Base-by-base conservation (phyloP, 2,329 filamentous ascomycete species). In the Fusarium sterilihyphosum region DNA sequence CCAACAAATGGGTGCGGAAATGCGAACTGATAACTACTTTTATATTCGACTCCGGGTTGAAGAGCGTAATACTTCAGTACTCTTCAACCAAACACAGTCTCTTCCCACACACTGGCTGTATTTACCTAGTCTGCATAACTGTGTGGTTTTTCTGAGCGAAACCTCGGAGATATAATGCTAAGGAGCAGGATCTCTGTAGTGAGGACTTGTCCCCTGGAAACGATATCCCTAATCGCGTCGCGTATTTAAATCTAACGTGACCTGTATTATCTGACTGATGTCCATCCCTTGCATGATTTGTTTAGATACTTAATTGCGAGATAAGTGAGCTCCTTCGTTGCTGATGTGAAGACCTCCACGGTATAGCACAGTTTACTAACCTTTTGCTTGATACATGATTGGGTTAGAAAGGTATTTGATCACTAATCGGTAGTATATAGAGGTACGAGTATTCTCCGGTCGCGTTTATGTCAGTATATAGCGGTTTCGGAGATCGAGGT, bases 211-310 rank as follows among this genome's bases (percentile, higher is more conserved):
- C 16, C 16, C 22, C 6, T 50, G 16, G 12, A 50, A 50, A 24
- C 22, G 11, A 24, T 24, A 13, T 50, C 16, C 5, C 17, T 8
- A n/a, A 18, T 5, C 22, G 13, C 29, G 20, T 10, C 22, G 2
- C 18, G 8, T 3, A 12, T 7, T 2, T 9, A 18, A 2, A 33
- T 18, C 6, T 10, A n/a, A 14, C 16, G 16, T 18, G 29, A 5
- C 8, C 5, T 50, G 5, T 7, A 24, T n/a, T 5, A 5, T 14
- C 17, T 20, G 3, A 9, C 22, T 33, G 8, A 18, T 6, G 8
- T 18, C 16, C 10, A 2, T 2, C 4, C 11, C 16, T 3, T 13
- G 6, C 0, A 10, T 33, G 8, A 3, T 33, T 13, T 13, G 5
- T 50, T 13, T 22, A 10, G 8, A 18, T 17, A 18, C 16, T 10